A percentile compares a stretch with the other conserved stretches of the same genome.
Conservation (phyloP, 768 basidiomycete genomes). For the Coprinopsis marcescibilis region DNA sequence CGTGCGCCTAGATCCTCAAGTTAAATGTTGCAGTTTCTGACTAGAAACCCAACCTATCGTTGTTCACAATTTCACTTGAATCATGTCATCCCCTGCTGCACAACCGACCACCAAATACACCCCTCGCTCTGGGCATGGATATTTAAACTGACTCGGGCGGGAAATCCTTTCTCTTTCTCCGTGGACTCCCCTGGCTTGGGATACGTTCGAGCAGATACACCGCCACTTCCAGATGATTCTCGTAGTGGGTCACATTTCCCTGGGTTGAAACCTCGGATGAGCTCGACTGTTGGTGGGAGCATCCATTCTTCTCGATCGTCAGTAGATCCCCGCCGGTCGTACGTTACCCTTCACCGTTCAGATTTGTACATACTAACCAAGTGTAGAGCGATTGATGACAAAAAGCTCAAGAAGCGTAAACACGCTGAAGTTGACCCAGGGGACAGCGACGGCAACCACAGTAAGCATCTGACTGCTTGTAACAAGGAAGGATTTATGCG, state of each 20-base stretch:
- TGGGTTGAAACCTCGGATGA: constrained; percentile 39
- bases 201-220: constrained; percentile 26
- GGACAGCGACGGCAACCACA: constrained; percentile 65
- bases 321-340: constrained; percentile 60
- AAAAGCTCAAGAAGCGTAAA: constrained; percentile 84
- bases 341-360: constrained; percentile 21
- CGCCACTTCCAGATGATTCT: constrained; percentile 48
- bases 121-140: too few relatives aligned
- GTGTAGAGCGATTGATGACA: constrained; percentile 41
- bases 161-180: too few relatives aligned
- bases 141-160: too few relatives aligned
- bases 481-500: constrained; percentile 4
- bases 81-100: too few relatives aligned
- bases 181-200: too few relatives aligned
- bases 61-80: too few relatives aligned
- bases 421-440: constrained; percentile 45
- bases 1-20: constrained; percentile 31
- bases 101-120: too few relatives aligned
- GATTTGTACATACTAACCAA: constrained; percentile 3
- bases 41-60: too few relatives aligned
- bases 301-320: constrained; percentile 43
- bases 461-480: constrained; percentile 25
- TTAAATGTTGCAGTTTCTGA: constrained; percentile 9
- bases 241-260: constrained; percentile 26
- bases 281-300: constrained; percentile 36